Conservation (phyloP, 257 asterid species). For the Agastache rugosa region DNA sequence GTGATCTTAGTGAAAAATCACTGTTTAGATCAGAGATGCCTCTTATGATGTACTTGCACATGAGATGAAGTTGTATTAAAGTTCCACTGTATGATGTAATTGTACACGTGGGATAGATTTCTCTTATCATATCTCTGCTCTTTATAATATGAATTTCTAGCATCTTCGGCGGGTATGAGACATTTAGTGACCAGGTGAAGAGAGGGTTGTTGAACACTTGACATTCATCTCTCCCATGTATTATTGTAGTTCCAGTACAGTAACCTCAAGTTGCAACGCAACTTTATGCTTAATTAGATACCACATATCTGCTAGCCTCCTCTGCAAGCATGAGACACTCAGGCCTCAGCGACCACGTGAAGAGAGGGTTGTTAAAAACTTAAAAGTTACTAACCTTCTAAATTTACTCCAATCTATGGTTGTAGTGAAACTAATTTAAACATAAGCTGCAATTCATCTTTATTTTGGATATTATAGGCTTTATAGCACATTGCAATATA, state of each 20-base stretch:
- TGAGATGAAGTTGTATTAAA: background rate
- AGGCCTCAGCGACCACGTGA: background rate
- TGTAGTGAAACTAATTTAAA: background rate
- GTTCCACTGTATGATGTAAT: background rate
- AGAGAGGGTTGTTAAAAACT: background rate
- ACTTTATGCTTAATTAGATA: no score
- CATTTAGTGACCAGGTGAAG: background rate
- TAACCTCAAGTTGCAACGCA: no score
- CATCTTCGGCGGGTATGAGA: background rate
- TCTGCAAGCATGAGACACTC: background rate
- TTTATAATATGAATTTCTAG: background rate
- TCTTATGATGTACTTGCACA: background rate
- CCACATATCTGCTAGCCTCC: background rate
- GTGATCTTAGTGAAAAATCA: background rate
- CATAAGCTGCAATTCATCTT: background rate
- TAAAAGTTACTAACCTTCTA: background rate
- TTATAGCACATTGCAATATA: background rate
- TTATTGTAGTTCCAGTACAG: no score
- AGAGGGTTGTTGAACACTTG: background rate
- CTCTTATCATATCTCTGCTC: background rate
- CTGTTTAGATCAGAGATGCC: slow-evolving; percentile 4
- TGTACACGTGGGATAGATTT: background rate
- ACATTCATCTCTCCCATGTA: no score
- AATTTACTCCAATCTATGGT: background rate
- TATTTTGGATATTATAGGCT: background rate